These are phyloP conservation scores for Hemileia vastatrix DNA, from an alignment of 1,284 basidiomycete genomes.

Conservation along the genomic window DNA sequence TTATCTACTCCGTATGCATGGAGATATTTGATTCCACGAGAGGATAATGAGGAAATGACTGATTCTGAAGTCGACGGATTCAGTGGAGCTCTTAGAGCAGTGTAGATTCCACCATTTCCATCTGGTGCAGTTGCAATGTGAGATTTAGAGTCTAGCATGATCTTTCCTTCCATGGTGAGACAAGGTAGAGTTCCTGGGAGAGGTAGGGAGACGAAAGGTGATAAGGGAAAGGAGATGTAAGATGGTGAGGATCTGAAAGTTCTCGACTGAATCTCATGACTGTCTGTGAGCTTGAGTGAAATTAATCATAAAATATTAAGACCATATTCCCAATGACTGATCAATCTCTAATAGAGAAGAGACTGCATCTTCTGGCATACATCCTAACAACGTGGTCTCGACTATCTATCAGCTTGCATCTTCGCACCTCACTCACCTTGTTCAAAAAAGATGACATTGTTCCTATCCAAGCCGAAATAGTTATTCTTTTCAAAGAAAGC, in stretches of 20 bases:
- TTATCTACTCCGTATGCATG: conserved; percentile 98
- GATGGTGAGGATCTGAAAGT: no score
- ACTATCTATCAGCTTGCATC: no score
- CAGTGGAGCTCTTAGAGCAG: conserved; percentile 73
- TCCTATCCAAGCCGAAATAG: conserved; percentile 70
- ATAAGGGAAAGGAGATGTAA: no score
- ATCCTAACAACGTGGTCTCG: background rate
- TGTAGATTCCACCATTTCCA: conserved; percentile 93
- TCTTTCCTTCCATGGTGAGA: conserved; percentile 83
- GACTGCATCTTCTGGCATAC: background rate
- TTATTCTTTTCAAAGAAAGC: conserved; percentile 67
- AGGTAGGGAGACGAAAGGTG: no score
- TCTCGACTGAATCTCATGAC: no score
- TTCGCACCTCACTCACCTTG: conserved; percentile 76
- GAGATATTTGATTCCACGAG: conserved; percentile 72
- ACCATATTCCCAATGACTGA: no score
- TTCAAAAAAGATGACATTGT: conserved; percentile 87
- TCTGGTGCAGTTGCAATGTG: conserved; percentile 86
- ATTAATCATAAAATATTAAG: no score
- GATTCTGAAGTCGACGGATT: conserved; percentile 55
- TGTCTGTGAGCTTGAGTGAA: no score
- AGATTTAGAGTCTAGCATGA: conserved; percentile 69
- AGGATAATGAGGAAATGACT: conserved; percentile 70
- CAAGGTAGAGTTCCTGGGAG: conserved; percentile 93
- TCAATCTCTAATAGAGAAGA: background rate